Evolutionary conservation across 352 stramenopile genomes (phyloP), one percentile per base, ranked within the genome.

Genomic region (Paralagenidium karlingii): DNA sequence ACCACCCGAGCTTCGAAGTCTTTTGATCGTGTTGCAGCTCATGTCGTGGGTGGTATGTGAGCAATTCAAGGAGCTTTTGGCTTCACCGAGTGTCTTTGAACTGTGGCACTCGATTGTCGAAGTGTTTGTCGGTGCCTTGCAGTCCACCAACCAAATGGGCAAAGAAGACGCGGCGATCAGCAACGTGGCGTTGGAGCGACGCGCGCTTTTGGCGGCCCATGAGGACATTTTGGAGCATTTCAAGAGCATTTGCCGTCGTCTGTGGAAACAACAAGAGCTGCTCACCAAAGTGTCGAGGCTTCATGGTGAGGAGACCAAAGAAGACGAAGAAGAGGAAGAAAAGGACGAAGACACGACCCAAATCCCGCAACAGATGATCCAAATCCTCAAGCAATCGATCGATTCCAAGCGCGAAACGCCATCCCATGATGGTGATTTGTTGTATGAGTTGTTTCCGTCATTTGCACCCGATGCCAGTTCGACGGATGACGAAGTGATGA

Each of bases 191-290:
- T 38, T 86, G 10, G 71, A 86, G 22, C 64, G 71, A 11, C 63
- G 71, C 38, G 77, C 61, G 21, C 61, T 80, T 9, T 43, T 79
- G 24, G 75, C 62, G 12, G 61, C 63, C 0, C 73, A 86, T 26
- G 73, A 86, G 31, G 73, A 86, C 40, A 83, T 86, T 38, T 49
- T 83, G 2, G 68, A 82, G 40, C 68, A 86, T 29, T 61, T 63
- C 20, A 70, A 70, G 39, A 67, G 64, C 7, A 65, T 86, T 33
- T 53, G 76, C 8, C 58, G 68, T 16, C 71, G 68, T 7, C 55
- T 86, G 9, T n/a, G n/a, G n/a, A n/a, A n/a, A n/a, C n/a, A n/a
- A n/a, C n/a, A n/a, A n/a, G n/a, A n/a, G n/a, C n/a, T n/a, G n/a
- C n/a, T n/a, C n/a, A n/a, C n/a, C n/a, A n/a, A n/a, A n/a, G n/a